Base-by-base conservation (phyloP, 495 filamentous ascomycete species). In the Podospora didyma region DNA sequence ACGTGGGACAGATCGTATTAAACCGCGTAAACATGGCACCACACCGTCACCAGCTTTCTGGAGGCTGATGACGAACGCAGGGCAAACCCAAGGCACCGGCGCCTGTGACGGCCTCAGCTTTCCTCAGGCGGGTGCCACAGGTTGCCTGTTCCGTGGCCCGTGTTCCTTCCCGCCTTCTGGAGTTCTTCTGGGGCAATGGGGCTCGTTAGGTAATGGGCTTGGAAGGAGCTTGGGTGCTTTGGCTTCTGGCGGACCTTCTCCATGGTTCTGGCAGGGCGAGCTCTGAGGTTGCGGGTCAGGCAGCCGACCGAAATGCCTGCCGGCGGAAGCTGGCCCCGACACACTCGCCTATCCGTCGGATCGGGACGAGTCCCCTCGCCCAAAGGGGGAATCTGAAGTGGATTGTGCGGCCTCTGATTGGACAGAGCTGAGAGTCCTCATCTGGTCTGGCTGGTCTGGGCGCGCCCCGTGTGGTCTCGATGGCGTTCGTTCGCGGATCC, bases 281-380 rank as follows among this genome's bases (percentile, higher is more conserved):
- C n/a, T 22, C 14, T 31, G 26, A 9, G 45, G 45, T 12, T 47
- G 45, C 45, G 22, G 20, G 19, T 44, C 41, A 4, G 41, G 16
- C 45, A 22, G 22, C 45, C 45, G 45, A 47, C 45, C 45, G 45
- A 47, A n/a, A n/a, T 44, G 41, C 41, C 41, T 44, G 41, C 41
- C 41, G 41, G 19, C 19, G 41, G 16, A 44, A 44, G 19, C 19
- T 14, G 16, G 19, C 45, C 45, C 45, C 45, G 11, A 47, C n/a
- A 21, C 45, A 6, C 17, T 26, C 22, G n/a, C 45, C 7, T 19
- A 47, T 24, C 45, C 45, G 22, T 21, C 45, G 45, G 45, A 47
- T 24, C 45, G 45, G 45, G 45, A 47, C 45, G 45, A 47, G 22
- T 19, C 45, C 9, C 7, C 45, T 47, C 22, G 22, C 19, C 45